Conservation (phyloP, 768 basidiomycete species). For the Trametes coccinea region DNA sequence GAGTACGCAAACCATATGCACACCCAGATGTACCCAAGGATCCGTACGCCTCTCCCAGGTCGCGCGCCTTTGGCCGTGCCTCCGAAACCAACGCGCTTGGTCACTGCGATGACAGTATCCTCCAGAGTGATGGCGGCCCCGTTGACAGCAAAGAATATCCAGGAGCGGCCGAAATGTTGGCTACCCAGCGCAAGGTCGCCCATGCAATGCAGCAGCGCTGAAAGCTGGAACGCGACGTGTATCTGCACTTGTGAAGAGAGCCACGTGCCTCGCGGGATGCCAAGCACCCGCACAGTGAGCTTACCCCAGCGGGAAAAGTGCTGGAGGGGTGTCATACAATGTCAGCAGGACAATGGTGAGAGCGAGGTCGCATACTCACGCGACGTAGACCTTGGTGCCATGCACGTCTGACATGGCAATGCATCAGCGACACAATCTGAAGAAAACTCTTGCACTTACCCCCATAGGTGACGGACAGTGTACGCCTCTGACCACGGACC, state of each 20-base stretch:
- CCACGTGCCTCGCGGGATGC: constrained; percentile 29
- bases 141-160: constrained; percentile 35
- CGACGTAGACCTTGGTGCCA: constrained; percentile 43
- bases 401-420: constrained; percentile 25
- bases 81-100: constrained; percentile 4
- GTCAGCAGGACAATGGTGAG: neutral
- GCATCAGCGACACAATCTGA: no score
- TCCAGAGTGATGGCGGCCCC: constrained; percentile 40
- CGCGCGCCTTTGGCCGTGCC: neutral
- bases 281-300: constrained; percentile 23
- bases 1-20: constrained; percentile 13
- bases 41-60: neutral
- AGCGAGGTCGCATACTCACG: constrained; percentile 26
- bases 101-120: constrained; percentile 29
- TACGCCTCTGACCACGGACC: constrained; percentile 37
- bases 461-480: constrained; percentile 43
- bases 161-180: constrained; percentile 15
- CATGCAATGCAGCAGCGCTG: constrained; percentile 36
- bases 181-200: constrained; percentile 34
- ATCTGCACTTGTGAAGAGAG: constrained; percentile 36
- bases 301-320: constrained; percentile 31
- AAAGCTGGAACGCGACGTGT: constrained; percentile 37
- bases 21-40: constrained; percentile 19
- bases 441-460: constrained; percentile 31
- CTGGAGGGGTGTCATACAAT: constrained; percentile 16